Evolutionary conservation across 441 rosid genomes (phyloP).

Genomic region (Lepidium campestre): DNA sequence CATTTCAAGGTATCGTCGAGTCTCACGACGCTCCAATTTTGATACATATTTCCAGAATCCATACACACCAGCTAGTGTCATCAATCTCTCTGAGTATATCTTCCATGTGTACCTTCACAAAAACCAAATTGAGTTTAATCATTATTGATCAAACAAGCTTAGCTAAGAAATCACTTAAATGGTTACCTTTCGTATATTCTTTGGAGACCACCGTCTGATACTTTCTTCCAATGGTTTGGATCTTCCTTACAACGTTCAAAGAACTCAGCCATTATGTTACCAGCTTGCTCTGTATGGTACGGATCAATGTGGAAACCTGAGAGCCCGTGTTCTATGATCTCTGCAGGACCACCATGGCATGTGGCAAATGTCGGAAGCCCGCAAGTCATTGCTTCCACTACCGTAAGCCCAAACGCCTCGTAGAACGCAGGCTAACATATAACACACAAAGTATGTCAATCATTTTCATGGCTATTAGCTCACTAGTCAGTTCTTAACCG

Average conservation of each 20-base stretch:
- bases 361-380: conserved; percentile 96
- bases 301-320: conserved; percentile 96
- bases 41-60: conserved; percentile 91
- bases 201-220: conserved; percentile 66
- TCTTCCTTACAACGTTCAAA: conserved; percentile 65
- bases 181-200: conserved; percentile 68
- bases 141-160: not conserved
- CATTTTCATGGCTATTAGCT: not conserved
- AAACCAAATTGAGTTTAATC: not conserved
- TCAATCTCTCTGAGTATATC: conserved; percentile 79
- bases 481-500: not conserved
- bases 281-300: conserved; percentile 75
- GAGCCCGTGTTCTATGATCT: conserved; percentile 69
- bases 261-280: conserved; percentile 57
- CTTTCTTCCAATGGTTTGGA: conserved; percentile 61
- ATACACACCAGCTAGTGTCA: conserved; percentile 92
- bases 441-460: not conserved
- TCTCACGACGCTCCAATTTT: conserved; percentile 80
- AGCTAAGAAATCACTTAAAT: not conserved
- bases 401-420: conserved; percentile 94
- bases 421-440: conserved; percentile 80
- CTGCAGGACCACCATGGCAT: conserved; percentile 91
- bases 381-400: conserved; percentile 93
- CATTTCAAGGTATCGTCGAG: conserved; percentile 86
- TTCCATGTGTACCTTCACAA: conserved; percentile 81